Conservation (phyloP, 1,284 basidiomycete species). For the Ustilago trichophora region DNA sequence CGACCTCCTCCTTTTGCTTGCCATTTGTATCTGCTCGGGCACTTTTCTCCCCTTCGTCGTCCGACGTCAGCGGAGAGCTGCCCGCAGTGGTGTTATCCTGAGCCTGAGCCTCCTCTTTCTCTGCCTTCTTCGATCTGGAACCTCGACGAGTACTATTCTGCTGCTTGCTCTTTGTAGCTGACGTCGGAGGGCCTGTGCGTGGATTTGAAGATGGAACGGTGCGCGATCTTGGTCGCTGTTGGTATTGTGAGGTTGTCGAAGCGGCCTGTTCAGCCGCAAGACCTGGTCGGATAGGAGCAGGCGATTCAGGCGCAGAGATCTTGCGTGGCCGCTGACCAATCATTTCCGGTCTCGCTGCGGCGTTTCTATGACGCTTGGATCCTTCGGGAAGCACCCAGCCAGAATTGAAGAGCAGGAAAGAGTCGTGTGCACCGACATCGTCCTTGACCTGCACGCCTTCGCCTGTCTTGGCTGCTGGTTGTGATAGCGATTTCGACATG, state of each 20-base stretch:
- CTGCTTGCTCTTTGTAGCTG: neutral
- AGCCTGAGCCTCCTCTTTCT: conserved; percentile 3
- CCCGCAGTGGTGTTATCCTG: conserved; percentile 7
- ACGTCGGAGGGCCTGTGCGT: neutral
- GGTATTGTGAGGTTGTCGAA: conserved; percentile 8
- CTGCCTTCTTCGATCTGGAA: conserved; percentile 1
- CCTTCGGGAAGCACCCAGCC: conserved; percentile 89
- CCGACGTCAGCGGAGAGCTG: conserved; percentile 40
- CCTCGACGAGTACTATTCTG: conserved; percentile 5
- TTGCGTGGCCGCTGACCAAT: conserved; percentile 39
- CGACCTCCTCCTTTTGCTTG: neutral
- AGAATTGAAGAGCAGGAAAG: conserved; percentile 82
- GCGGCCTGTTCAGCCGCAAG: neutral
- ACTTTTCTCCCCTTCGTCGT: conserved; percentile 23
- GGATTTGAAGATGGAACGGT: conserved; percentile 18
- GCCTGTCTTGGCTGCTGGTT: conserved; percentile 62
- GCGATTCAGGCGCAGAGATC: conserved; percentile 44
- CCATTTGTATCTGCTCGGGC: neutral
- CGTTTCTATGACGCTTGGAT: conserved; percentile 33
- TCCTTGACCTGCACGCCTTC: conserved; percentile 69
- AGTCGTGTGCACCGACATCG: conserved; percentile 76
- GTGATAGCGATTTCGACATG: conserved; percentile 16
- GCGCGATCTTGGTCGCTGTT: conserved; percentile 24
- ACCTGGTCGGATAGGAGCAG: conserved; percentile 1
- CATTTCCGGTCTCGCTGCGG: conserved; percentile 24